Base-by-base conservation (phyloP, 768 basidiomycete species). In the Heimioporus sp. region DNA sequence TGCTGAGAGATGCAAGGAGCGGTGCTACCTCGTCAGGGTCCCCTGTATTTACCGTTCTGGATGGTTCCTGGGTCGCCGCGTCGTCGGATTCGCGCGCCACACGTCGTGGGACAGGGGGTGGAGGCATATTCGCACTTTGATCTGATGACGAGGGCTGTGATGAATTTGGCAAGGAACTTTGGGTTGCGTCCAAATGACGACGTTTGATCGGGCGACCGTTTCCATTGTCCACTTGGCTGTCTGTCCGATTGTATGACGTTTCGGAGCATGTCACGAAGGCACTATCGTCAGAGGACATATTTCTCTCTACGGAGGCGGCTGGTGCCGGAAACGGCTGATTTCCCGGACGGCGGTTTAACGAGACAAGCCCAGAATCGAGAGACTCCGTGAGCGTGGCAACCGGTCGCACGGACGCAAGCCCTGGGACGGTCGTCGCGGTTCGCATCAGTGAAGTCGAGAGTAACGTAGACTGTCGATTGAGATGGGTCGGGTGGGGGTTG, bases 1-100 rank as follows among this genome's bases (percentile, higher is more conserved):
- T 73, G 37, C 68, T 68, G 15, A 86, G 66, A 1, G 77, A 72
- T 9, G 72, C 40, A 53, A 74, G 59, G 49, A 79, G 20, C 41
- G 66, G 54, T 39, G 54, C 52, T 48, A 54, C 47, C 31, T 49
- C 53, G 28, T 38, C 56, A 8, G 24, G 7, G 24, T 28, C 24
- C 24, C 24, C 45, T 40, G 44, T 21, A 51, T 43, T 43, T 16
- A 47, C 43, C 21, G 49, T 38, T 40, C 43, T 44, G 5, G 63
- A 46, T 21, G 54, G 46, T 8, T 52, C 55, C 9, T 51, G 52
- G 7, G 32, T 34, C 9, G 39, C 37, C 5, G 52, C 31, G 34
- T 58, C 57, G 3, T 10, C 10, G 21, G 58, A 10, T 10, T 36
- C 19, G 28, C 48, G 55, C 13, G 51, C 34, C 16, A 47, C 44